Conservation (phyloP, 192 early-diverging fungal species). For the Jimgerdemannia lactiflua region DNA sequence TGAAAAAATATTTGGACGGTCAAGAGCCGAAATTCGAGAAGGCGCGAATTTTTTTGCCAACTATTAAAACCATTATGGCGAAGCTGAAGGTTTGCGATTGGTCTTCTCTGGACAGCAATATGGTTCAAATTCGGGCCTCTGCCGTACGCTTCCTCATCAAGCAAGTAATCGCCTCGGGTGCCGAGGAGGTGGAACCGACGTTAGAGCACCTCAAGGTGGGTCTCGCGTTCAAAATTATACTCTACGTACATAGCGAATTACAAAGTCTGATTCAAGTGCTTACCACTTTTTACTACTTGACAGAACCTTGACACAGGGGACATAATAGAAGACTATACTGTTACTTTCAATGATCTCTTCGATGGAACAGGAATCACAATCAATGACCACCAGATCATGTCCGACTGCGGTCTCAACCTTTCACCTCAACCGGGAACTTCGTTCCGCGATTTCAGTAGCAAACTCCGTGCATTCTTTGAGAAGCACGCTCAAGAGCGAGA, state of each 20-base stretch:
- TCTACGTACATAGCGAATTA: too few species aligned
- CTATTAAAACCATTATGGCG: background rate
- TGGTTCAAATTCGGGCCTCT: background rate
- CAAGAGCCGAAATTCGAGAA: background rate
- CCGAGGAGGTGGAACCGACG: background rate
- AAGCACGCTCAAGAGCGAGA: conserved; percentile 5
- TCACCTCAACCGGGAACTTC: background rate
- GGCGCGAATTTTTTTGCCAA: background rate
- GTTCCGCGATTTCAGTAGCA: background rate
- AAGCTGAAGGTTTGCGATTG: background rate
- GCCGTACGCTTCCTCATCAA: background rate
- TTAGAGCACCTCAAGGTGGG: background rate
- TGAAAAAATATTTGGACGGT: background rate
- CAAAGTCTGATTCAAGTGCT: too few species aligned
- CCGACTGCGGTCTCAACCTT: conserved; percentile 8
- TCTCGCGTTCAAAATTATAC: too few species aligned
- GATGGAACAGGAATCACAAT: background rate
- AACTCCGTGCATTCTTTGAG: background rate
- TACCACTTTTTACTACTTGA: background rate
- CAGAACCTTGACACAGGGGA: background rate
- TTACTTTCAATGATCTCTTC: background rate
- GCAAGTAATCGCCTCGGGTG: background rate
- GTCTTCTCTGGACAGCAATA: background rate
- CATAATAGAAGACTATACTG: background rate
- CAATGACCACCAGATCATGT: background rate